These are phyloP conservation scores for Alternaria panax DNA, from an alignment of 2,329 filamentous ascomycete species.

Conservation along the genomic window DNA sequence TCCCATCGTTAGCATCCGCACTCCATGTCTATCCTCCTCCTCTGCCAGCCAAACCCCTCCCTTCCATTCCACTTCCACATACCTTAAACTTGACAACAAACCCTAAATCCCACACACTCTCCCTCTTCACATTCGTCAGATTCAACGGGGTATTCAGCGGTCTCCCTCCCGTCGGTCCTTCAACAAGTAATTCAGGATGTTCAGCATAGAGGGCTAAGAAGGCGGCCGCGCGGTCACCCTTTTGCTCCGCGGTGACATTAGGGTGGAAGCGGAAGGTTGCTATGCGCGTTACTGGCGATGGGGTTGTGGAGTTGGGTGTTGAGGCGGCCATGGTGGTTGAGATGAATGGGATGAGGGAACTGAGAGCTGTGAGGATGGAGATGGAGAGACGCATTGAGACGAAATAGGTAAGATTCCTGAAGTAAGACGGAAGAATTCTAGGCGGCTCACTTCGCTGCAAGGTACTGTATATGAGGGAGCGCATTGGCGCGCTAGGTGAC, in stretches of 20 bases:
- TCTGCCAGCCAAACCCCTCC: not conserved
- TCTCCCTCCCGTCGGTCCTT: conserved; percentile 26
- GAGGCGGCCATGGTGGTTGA: not conserved
- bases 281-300: conserved; percentile 28
- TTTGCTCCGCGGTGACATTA: conserved; percentile 25
- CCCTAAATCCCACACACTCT: conserved; percentile 34
- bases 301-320: not conserved
- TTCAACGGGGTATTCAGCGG: conserved; percentile 32
- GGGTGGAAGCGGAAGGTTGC: conserved; percentile 33
- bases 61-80: not conserved
- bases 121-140: conserved; percentile 33
- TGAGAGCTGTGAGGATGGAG: not conserved
- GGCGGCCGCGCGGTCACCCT: conserved; percentile 31
- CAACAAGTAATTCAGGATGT: conserved; percentile 24
- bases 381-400: not conserved
- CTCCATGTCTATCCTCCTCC: not conserved
- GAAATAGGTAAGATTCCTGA: no score
- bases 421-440: not conserved
- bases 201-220: conserved; percentile 34
- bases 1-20: not conserved
- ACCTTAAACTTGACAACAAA: conserved; percentile 39
- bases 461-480: not conserved
- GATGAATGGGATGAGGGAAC: not conserved
- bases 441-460: not conserved
- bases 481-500: not conserved